phyloP scores from a whole-genome alignment of 257 asterid genomes.

The Rauvolfia tetraphylla region DNA sequence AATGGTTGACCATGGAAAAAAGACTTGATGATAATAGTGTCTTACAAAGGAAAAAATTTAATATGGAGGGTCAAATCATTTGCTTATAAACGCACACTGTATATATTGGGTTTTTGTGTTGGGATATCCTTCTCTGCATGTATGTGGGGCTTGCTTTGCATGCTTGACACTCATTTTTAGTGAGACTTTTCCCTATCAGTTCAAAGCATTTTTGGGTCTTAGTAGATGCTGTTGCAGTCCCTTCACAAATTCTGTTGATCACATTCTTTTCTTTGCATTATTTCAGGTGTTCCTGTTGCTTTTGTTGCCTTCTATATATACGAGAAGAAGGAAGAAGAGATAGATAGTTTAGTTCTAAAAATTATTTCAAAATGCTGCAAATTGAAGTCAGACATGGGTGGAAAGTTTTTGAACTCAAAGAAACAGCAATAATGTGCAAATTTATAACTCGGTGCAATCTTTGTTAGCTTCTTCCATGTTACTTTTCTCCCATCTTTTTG shows the following conservation, averaged over 20 bases:
- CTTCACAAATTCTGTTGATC: not conserved
- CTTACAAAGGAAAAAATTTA: not conserved
- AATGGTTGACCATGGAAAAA: not conserved
- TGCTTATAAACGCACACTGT: no score
- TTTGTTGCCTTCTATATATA: conserved; percentile 48
- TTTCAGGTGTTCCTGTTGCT: conserved; percentile 62
- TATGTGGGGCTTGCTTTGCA: not conserved
- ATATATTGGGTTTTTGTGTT: not conserved
- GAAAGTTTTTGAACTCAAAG: conserved; percentile 37
- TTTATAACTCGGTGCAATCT: not conserved
- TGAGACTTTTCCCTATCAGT: not conserved
- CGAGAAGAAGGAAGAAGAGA: conserved; percentile 58
- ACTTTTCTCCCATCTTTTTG: not conserved
- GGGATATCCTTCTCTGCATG: not conserved
- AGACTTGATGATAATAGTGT: not conserved
- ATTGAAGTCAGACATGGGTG: conserved; percentile 28
- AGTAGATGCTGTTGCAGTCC: not conserved
- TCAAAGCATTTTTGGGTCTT: not conserved
- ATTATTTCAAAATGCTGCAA: conserved; percentile 39
- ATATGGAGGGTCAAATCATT: not conserved
- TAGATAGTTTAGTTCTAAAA: conserved; percentile 36
- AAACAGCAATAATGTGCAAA: conserved; percentile 31
- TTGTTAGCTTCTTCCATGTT: not conserved
- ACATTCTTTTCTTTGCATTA: conserved; percentile 8
- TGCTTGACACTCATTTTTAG: not conserved